Base-by-base conservation (phyloP, 768 basidiomycete genomes). In the Mycena floridula region DNA sequence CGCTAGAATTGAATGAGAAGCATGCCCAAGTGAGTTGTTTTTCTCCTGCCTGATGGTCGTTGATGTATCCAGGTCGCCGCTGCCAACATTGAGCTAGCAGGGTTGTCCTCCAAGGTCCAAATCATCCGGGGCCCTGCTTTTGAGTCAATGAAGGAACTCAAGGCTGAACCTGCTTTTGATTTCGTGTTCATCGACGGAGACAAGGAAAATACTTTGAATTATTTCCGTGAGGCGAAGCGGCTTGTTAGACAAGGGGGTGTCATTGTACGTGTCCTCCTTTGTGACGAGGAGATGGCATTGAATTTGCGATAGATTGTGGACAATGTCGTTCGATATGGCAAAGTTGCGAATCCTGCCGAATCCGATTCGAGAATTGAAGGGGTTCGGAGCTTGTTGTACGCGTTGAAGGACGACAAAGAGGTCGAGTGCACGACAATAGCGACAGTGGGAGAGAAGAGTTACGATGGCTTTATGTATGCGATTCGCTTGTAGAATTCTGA, bases 121-220 rank as follows among this genome's bases (percentile, higher is more conserved):
- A 59, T 82, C 26, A 63, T 78, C 36, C 58, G 75, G 25, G 81
- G 79, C 0, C 66, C 71, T 25, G 82, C 78, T 1, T 60, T 62
- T 3, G 73, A 79, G 4, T 69, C 73, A 0, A 64, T 86, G 35
- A 61, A 59, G 20, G 66, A 61, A 35, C 59, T 85, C 25, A 61
- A 69, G 6, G 59, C 79, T 6, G 68, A 70, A 8, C 59, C 62
- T 4, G 72, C 70, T 1, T 85, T 82, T 57, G 84, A 86, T 58
- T 59, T 88, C 18, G 69, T 69, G 3, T 88, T 86, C 67, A 82
- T 85, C 49, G 84, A 86, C 59, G 85, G 82, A 6, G 81, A 85
- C 63, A 85, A 85, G 56, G 58, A 63, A 4, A 68, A 66, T 30
- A 80, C 79, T 49, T 43, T 66, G 16, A 64, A 65, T 4, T 85